These are phyloP conservation scores for Tylopilus subfusipes DNA, from an alignment of 768 basidiomycete genomes.

Conservation along the genomic window DNA sequence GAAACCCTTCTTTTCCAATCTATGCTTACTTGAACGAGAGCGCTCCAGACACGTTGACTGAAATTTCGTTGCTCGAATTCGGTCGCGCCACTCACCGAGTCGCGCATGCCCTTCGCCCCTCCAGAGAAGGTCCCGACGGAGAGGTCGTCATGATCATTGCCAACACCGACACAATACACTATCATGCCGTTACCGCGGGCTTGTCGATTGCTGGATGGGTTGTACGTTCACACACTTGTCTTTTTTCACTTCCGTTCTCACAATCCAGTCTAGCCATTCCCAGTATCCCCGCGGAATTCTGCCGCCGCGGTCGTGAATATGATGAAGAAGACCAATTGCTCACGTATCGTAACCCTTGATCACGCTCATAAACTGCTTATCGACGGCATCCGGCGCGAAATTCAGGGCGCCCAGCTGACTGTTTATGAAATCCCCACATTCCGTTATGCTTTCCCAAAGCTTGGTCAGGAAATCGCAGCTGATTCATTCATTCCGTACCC, in stretches of 20 bases:
- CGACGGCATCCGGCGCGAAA: not conserved
- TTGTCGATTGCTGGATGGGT: slow-evolving; percentile 40
- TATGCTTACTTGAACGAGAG: slow-evolving; percentile 17
- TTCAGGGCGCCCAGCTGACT: not conserved
- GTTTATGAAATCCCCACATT: slow-evolving; percentile 21
- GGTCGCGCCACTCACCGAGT: slow-evolving; percentile 30
- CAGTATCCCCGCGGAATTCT: slow-evolving; percentile 41
- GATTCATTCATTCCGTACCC: slow-evolving; percentile 22
- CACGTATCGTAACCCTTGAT: slow-evolving; percentile 16
- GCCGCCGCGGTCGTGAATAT: slow-evolving; percentile 34
- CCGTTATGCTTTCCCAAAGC: slow-evolving; percentile 37
- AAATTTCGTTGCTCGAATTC: slow-evolving; percentile 29
- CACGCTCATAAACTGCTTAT: slow-evolving; percentile 20
- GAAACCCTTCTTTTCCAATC: slow-evolving; percentile 23
- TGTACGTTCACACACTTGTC: slow-evolving; percentile 22
- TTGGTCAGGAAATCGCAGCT: slow-evolving; percentile 31
- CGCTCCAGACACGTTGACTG: slow-evolving; percentile 8
- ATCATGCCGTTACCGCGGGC: slow-evolving; percentile 33
- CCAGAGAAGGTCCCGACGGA: slow-evolving; percentile 19
- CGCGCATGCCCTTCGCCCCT: slow-evolving; percentile 40
- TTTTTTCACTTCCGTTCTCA: slow-evolving; percentile 25
- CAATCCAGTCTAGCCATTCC: slow-evolving; percentile 30
- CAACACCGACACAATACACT: slow-evolving; percentile 32
- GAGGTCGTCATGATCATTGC: slow-evolving; percentile 25
- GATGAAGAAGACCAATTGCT: slow-evolving; percentile 22